Base-by-base conservation (phyloP, 257 asterid species). In the Nicotiana otophora region DNA sequence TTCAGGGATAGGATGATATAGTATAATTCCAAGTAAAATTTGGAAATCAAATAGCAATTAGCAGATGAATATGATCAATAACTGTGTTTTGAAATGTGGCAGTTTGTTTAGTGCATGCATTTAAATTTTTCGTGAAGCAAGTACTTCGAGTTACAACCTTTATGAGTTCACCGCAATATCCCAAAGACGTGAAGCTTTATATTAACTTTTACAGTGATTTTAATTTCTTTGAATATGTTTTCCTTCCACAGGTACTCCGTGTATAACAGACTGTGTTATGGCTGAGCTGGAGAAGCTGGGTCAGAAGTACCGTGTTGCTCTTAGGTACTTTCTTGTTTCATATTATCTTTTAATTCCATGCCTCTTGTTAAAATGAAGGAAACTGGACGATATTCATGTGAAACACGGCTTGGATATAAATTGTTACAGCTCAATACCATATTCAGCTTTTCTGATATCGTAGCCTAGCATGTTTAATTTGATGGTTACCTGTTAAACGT, bases 261-360 rank as follows among this genome's bases (percentile, higher is more conserved):
- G 99, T 85, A 94, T 96, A 77, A 96, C 99, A 0, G 99, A 96
- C 86, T 96, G 99, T 81, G 98, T 96, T 46, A 94, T 96, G 98
- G 99, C 99, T 19, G 99, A 96, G 96, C 99, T 96, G 69, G 99
- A 96, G 91, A 96, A 96, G 91, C 78, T 96, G 88, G 99, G 99
- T 60, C 90, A 86, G 86, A 96, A 93, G 69, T 96, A 94, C 86
- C 90, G 98, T 58, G 99, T 96, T 82, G 99, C 99, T 86, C 89
- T 96, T 63, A 94, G 97, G 99, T 90, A 88, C 26, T 83, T 77
- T 76, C 77, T 81, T 69, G 28, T 16, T 51, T 75, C 46, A 51
- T 14, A 51, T 26, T 51, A 15, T 51, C 10, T 8, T 75, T 51
- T 51, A 17, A 8, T 28, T 51, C 15, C 7, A 3, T 14, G 10